These are phyloP conservation scores for Syncephalastrum sp. DNA, from an alignment of 371 early-diverging fungal genomes.

Conservation along the genomic window DNA sequence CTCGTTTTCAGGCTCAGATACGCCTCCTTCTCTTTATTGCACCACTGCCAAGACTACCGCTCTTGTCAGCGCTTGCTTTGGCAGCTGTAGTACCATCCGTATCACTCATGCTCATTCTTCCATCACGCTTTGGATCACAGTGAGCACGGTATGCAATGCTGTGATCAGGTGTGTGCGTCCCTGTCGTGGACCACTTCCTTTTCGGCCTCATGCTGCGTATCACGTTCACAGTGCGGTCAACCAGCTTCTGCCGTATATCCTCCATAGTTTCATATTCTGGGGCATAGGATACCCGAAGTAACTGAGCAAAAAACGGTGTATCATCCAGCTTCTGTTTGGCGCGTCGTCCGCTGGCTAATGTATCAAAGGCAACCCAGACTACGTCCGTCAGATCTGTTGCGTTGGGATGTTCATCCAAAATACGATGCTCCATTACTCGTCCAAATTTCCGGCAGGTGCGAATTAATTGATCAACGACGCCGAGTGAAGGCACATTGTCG, in stretches of 20 bases:
- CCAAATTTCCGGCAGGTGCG: constrained; percentile 34
- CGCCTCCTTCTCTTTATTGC: no score
- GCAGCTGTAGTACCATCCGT: no score
- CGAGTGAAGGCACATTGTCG: constrained; percentile 47
- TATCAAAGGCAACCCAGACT: constrained; percentile 29
- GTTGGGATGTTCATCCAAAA: constrained; percentile 31
- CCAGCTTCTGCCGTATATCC: constrained; percentile 48
- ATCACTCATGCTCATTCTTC: no score
- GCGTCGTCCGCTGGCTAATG: constrained; percentile 30
- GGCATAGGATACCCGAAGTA: constrained; percentile 45
- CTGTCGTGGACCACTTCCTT: no score
- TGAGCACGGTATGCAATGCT: no score
- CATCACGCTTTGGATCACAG: no score
- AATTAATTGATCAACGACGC: constrained; percentile 31
- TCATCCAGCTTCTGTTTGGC: constrained; percentile 49
- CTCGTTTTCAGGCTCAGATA: no score
- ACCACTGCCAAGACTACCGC: no score
- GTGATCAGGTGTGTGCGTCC: no score
- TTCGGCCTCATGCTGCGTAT: no score
- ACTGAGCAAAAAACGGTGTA: constrained; percentile 36
- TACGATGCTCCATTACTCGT: constrained; percentile 22
- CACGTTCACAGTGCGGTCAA: constrained; percentile 16
- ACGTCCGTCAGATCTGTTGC: constrained; percentile 37
- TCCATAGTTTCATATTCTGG: constrained; percentile 52
- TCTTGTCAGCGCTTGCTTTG: no score